Base-by-base conservation (phyloP, 2,329 filamentous ascomycete genomes). In the Scortechinia acanthostroma region DNA sequence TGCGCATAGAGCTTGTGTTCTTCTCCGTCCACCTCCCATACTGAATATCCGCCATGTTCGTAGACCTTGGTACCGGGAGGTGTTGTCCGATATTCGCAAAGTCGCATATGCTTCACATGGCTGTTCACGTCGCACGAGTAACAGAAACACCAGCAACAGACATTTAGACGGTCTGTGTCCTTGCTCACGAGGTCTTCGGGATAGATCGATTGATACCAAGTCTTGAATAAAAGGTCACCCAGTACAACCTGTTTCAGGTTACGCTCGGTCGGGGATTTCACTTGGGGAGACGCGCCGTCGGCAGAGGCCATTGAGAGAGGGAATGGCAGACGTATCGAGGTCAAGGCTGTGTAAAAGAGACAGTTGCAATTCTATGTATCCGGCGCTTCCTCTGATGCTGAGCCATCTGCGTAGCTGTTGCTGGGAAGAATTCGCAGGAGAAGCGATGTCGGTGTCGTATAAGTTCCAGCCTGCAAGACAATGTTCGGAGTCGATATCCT, bases 151-250 rank as follows among this genome's bases (percentile, higher is more conserved):
- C 74, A 78, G 46, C 76, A 72, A 59, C 80, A 84, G 25, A 83
- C 75, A 53, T 78, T 78, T 17, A 83, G 62, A 47, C 70, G 54
- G 35, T 68, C 65, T 35, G 61, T 58, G 28, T 66, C 60, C 48
- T 64, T 68, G 46, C 57, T 57, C 42, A 69, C 64, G 22, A 69
- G 60, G 43, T 78, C 77, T 55, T 82, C 77, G 0, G 80, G 77
- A 55, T 83, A 84, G 55, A 82, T 80, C 4, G 78, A 82, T 43
- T 79, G 78, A 58, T 78, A 83, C 77, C 78, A 83, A 21, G 80
- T 77, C 57, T 76, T 74, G 59, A 84, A 80, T 47, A 74, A 66
- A 37, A 82, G 62, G 51, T 78, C 72, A 28, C 79, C 80, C 47
- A 84, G 66, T 28, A 83, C 75, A 37, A 83, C 77, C 53, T 80